Evolutionary conservation across 2,329 filamentous ascomycete genomes (phyloP).

Genomic region (Arthrobotrys pseudoclavata): DNA sequence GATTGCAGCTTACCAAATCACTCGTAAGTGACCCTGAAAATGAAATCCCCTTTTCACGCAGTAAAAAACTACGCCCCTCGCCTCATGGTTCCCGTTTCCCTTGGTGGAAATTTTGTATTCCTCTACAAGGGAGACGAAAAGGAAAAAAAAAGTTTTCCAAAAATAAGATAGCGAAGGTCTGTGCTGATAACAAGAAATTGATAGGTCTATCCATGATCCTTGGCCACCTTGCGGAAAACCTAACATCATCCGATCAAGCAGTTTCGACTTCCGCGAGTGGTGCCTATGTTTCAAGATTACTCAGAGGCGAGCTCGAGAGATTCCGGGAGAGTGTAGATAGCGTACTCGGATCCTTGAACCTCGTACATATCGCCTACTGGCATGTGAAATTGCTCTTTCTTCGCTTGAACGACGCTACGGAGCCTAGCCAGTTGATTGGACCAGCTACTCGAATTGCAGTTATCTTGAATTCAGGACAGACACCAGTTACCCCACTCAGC

Average conservation of each 20-base stretch:
- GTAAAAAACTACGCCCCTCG: slow-evolving; percentile 5
- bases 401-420: slow-evolving; percentile 72
- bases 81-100: slow-evolving; percentile 21
- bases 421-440: slow-evolving; percentile 73
- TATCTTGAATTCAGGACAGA: slow-evolving; percentile 72
- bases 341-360: slow-evolving; percentile 70
- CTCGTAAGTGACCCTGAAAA: slow-evolving; percentile 71
- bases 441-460: slow-evolving; percentile 73
- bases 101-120: slow-evolving; percentile 43
- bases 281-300: slow-evolving; percentile 69
- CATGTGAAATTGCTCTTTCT: slow-evolving; percentile 76
- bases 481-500: slow-evolving; percentile 74
- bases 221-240: slow-evolving; percentile 70
- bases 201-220: slow-evolving; percentile 65
- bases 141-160: slow-evolving; percentile 35
- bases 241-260: slow-evolving; percentile 64
- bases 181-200: slow-evolving; percentile 49
- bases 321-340: slow-evolving; percentile 76
- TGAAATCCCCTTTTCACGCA: slow-evolving; percentile 25
- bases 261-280: slow-evolving; percentile 60
- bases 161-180: slow-evolving; percentile 45
- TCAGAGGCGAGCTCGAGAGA: slow-evolving; percentile 74
- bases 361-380: slow-evolving; percentile 78
- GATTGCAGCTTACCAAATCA: slow-evolving; percentile 75
- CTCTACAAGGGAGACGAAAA: slow-evolving; percentile 31